Percentiles rank a stretch among this genome's conserved stretches.
phyloP scores from a whole-genome alignment of 2,329 filamentous ascomycete genomes.

The Ophiosphaerella korrae region DNA sequence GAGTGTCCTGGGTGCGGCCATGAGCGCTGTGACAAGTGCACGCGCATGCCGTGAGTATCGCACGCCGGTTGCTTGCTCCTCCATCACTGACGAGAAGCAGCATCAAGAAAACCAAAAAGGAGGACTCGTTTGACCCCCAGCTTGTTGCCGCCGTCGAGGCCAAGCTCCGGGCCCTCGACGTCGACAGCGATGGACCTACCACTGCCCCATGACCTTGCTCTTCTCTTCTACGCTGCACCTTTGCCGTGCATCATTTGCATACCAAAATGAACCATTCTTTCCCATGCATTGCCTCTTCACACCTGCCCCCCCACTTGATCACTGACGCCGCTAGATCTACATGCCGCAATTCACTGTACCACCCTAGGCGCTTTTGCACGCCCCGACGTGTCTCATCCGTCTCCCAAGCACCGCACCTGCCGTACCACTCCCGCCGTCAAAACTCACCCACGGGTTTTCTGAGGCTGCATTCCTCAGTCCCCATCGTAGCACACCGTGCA shows the following conservation, averaged over 20 bases:
- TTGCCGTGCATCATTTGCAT: not conserved
- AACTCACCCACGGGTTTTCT: too few relatives aligned
- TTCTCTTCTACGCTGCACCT: too few relatives aligned
- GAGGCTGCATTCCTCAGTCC: too few relatives aligned
- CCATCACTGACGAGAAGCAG: constrained; percentile 35
- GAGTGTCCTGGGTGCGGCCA: constrained; percentile 66
- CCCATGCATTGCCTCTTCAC: too few relatives aligned
- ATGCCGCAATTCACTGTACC: too few relatives aligned
- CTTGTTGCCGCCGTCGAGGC: constrained; percentile 63
- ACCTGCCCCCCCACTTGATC: too few relatives aligned
- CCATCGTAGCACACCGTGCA: too few relatives aligned
- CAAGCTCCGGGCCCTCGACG: constrained; percentile 51
- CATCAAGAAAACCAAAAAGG: constrained; percentile 60
- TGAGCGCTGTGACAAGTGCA: constrained; percentile 64
- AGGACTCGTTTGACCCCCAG: constrained; percentile 66
- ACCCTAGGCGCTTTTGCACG: too few relatives aligned
- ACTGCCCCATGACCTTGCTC: constrained; percentile 10
- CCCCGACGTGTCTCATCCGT: too few relatives aligned
- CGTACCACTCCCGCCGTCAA: too few relatives aligned
- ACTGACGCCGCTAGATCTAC: too few relatives aligned
- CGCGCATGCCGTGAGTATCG: constrained; percentile 55
- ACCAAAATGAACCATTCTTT: not conserved
- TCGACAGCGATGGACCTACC: constrained; percentile 30
- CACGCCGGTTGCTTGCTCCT: not conserved
- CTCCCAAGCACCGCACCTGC: too few relatives aligned